Percentiles rank a stretch among this genome's conserved stretches.
These are phyloP conservation scores for Arthroderma sp. DNA, from an alignment of 2,329 filamentous ascomycete genomes.

Conservation along the genomic window DNA sequence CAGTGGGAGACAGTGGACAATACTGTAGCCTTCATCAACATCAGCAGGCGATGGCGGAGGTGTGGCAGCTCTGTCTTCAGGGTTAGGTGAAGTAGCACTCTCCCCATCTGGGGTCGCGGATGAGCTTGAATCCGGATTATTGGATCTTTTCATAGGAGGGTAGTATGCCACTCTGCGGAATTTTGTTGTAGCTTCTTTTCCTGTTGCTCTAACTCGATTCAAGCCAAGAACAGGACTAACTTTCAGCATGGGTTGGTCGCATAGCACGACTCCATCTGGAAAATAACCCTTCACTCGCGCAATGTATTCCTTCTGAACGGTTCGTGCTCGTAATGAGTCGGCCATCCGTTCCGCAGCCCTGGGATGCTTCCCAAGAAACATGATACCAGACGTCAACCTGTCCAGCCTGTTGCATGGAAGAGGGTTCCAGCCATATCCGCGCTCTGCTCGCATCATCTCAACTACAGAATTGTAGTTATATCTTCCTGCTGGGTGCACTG, in stretches of 20 bases:
- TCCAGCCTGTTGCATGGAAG: slow-evolving; percentile 86
- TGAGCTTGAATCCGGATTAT: not conserved
- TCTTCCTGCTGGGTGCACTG: slow-evolving; percentile 85
- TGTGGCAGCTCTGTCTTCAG: slow-evolving; percentile 17
- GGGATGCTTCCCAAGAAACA: slow-evolving; percentile 89
- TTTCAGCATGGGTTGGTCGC: slow-evolving; percentile 83
- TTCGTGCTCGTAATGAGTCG: slow-evolving; percentile 63
- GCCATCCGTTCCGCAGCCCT: slow-evolving; percentile 67
- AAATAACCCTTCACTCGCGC: slow-evolving; percentile 85
- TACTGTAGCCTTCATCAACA: slow-evolving; percentile 65
- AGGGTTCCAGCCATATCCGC: slow-evolving; percentile 47
- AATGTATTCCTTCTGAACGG: slow-evolving; percentile 89
- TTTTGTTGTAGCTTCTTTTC: slow-evolving; percentile 78
- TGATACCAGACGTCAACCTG: slow-evolving; percentile 84
- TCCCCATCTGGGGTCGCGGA: slow-evolving; percentile 12
- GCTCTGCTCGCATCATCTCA: slow-evolving; percentile 79
- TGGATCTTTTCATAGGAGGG: slow-evolving; percentile 38
- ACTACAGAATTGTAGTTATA: slow-evolving; percentile 94
- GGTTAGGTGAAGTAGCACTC: slow-evolving; percentile 11
- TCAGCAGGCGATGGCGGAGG: slow-evolving; percentile 26
- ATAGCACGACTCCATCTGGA: slow-evolving; percentile 79
- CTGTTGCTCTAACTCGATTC: slow-evolving; percentile 86
- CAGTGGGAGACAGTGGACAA: slow-evolving; percentile 84
- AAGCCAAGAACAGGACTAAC: slow-evolving; percentile 92
- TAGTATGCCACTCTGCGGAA: slow-evolving; percentile 93